Evolutionary conservation across 2,329 filamentous ascomycete genomes (phyloP).

Genomic region (Albifimbria verrucaria): DNA sequence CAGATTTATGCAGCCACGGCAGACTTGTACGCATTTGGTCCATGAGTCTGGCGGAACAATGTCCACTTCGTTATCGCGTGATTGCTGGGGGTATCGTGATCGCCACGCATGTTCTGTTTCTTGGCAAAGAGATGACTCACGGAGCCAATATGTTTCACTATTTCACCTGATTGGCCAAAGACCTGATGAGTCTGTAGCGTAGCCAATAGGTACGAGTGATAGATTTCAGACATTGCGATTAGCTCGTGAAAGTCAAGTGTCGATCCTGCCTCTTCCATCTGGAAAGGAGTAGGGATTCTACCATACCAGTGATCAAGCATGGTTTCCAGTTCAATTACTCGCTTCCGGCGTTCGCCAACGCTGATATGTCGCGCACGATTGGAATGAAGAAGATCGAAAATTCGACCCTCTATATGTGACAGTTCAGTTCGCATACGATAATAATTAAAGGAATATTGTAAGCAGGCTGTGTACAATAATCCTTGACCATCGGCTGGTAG

Average conservation of each 20-base stretch:
- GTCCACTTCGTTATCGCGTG: not conserved
- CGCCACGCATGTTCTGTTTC: constrained; percentile 8
- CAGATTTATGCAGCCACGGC: constrained; percentile 29
- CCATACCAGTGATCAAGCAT: constrained; percentile 35
- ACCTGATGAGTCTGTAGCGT: constrained; percentile 34
- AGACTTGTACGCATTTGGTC: constrained; percentile 28
- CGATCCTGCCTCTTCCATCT: constrained; percentile 26
- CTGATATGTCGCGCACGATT: constrained; percentile 23
- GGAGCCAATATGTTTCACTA: constrained; percentile 29
- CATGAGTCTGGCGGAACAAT: constrained; percentile 25
- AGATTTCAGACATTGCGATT: constrained; percentile 32
- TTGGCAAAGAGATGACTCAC: constrained; percentile 21
- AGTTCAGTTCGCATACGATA: constrained; percentile 37
- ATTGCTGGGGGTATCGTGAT: not conserved
- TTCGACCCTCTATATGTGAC: constrained; percentile 35
- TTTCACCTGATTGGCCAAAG: constrained; percentile 32
- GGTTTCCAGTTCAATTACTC: constrained; percentile 20
- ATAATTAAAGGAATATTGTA: constrained; percentile 30
- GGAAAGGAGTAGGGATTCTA: constrained; percentile 28
- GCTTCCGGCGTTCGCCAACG: constrained; percentile 24
- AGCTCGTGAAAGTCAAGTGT: constrained; percentile 24
- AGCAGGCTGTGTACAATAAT: constrained; percentile 30
- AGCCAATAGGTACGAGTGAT: constrained; percentile 32
- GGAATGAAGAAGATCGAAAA: constrained; percentile 36
- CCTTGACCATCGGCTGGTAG: constrained; percentile 26